A percentile compares a stretch with the other conserved stretches of the same genome.
These are phyloP conservation scores for Pulicaria dysenterica DNA, from an alignment of 129 eudicot species.

Conservation along the genomic window DNA sequence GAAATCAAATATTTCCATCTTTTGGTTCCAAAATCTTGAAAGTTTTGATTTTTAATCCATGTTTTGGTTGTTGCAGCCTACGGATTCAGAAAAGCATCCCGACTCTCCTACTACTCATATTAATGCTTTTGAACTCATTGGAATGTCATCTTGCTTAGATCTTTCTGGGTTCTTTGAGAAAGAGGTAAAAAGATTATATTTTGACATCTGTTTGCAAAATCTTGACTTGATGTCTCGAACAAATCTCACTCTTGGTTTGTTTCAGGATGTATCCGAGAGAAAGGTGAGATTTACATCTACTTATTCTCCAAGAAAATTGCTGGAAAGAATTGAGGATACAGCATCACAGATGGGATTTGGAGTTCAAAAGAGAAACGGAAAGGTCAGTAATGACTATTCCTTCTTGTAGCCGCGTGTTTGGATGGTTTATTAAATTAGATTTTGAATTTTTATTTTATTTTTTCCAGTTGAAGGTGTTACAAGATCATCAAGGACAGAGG, in stretches of 20 bases:
- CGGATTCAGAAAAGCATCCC: conserved; percentile 57
- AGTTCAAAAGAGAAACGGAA: conserved; percentile 88
- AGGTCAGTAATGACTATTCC: conserved; percentile 45
- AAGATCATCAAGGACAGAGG: conserved; percentile 60
- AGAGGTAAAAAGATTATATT: conserved; percentile 53
- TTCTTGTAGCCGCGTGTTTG: no score
- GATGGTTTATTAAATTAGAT: no score
- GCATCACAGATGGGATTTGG: conserved; percentile 82
- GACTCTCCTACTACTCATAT: conserved; percentile 61
- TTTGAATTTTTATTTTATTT: conserved; percentile 24
- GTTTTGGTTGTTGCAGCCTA: conserved; percentile 43
- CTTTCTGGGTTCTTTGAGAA: conserved; percentile 93
- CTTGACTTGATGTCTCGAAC: conserved; percentile 2
- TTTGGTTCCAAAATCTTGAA: conserved; percentile 8
- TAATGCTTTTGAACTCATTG: conserved; percentile 93
- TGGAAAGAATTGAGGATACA: conserved; percentile 65
- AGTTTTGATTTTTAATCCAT: conserved; percentile 4
- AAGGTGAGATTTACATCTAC: conserved; percentile 90
- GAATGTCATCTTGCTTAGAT: conserved; percentile 87
- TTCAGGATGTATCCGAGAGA: conserved; percentile 90
- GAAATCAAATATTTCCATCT: background rate
- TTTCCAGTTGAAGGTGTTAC: conserved; percentile 67
- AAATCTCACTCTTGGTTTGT: background rate
- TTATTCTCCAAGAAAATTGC: conserved; percentile 66
- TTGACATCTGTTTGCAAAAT: background rate